Conservation (phyloP, 2,329 filamentous ascomycete species). For the Trichoderma polysporum region DNA sequence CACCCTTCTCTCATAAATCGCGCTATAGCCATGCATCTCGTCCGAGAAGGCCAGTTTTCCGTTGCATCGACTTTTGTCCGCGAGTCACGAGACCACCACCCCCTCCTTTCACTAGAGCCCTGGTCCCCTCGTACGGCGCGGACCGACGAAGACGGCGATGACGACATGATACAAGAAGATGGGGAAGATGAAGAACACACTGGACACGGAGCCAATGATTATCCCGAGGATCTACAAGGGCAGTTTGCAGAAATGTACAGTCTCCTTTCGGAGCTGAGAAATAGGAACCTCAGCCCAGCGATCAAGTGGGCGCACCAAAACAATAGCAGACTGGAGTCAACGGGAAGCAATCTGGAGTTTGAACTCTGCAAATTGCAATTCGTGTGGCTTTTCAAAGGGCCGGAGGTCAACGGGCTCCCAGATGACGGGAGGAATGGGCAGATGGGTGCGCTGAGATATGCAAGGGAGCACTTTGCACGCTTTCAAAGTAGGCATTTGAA, state of each 20-base stretch:
- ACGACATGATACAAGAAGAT: constrained; percentile 33
- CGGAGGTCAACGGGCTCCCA: constrained; percentile 53
- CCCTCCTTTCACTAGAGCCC: constrained; percentile 26
- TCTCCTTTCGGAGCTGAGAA: constrained; percentile 76
- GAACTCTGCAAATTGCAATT: constrained; percentile 89
- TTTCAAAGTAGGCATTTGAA: constrained; percentile 73
- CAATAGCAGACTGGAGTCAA: constrained; percentile 67
- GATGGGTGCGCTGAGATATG: constrained; percentile 71
- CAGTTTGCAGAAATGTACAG: constrained; percentile 89
- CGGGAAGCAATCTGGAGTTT: constrained; percentile 92
- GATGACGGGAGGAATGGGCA: constrained; percentile 56
- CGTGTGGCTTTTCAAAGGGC: constrained; percentile 78
- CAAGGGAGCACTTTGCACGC: constrained; percentile 66
- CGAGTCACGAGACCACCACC: constrained; percentile 56
- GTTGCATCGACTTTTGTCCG: constrained; percentile 82
- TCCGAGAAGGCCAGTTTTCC: constrained; percentile 89
- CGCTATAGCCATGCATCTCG: constrained; percentile 92
- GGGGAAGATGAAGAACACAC: constrained; percentile 29
- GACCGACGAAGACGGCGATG: constrained; percentile 32
- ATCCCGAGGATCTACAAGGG: constrained; percentile 61
- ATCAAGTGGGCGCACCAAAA: constrained; percentile 83
- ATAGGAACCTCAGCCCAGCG: constrained; percentile 73
- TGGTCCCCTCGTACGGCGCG: constrained; percentile 24
- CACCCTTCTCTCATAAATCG: constrained; percentile 81
- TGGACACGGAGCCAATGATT: constrained; percentile 30